A percentile compares a stretch with the other conserved stretches of the same genome.
phyloP scores from a whole-genome alignment of 345 rosid species.

The Mercurialis annua region DNA sequence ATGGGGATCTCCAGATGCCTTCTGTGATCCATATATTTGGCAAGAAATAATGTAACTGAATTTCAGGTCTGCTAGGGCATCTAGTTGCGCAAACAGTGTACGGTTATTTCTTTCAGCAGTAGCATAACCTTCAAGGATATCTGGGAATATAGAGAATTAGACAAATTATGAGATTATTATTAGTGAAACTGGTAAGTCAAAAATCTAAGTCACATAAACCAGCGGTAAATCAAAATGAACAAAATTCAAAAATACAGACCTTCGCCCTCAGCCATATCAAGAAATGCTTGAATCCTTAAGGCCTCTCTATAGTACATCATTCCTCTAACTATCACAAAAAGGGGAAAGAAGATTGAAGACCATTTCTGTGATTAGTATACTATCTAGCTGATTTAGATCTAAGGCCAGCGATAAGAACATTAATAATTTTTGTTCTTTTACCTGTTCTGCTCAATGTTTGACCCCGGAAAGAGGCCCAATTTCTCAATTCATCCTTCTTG shows the following conservation, averaged over 20 bases:
- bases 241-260: slow-evolving; percentile 42
- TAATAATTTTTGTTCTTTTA: slow-evolving; percentile 22
- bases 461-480: slow-evolving; percentile 92
- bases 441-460: slow-evolving; percentile 97
- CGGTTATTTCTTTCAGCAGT: slow-evolving; percentile 63
- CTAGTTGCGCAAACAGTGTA: slow-evolving; percentile 56
- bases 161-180: slow-evolving; percentile 4
- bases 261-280: slow-evolving; percentile 73
- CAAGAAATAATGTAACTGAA: slow-evolving; percentile 79
- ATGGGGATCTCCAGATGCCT: slow-evolving; percentile 82
- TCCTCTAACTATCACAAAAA: slow-evolving; percentile 68
- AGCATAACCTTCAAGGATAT: slow-evolving; percentile 77
- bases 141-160: slow-evolving; percentile 39
- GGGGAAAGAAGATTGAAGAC: slow-evolving; percentile 10
- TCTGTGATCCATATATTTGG: slow-evolving; percentile 80
- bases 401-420: slow-evolving; percentile 1
- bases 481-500: slow-evolving; percentile 64
- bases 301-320: slow-evolving; percentile 97
- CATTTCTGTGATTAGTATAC: slow-evolving; percentile 6
- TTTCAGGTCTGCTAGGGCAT: slow-evolving; percentile 84
- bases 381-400: neutral
- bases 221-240: slow-evolving; percentile 8
- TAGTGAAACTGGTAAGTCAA: slow-evolving; percentile 3
- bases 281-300: slow-evolving; percentile 76
- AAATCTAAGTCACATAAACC: slow-evolving; percentile 1